Percentiles rank a stretch among this genome's conserved stretches.
Conservation (phyloP, 1,139 yeast species). For the Zygosaccharomyces pseudobailii region DNA sequence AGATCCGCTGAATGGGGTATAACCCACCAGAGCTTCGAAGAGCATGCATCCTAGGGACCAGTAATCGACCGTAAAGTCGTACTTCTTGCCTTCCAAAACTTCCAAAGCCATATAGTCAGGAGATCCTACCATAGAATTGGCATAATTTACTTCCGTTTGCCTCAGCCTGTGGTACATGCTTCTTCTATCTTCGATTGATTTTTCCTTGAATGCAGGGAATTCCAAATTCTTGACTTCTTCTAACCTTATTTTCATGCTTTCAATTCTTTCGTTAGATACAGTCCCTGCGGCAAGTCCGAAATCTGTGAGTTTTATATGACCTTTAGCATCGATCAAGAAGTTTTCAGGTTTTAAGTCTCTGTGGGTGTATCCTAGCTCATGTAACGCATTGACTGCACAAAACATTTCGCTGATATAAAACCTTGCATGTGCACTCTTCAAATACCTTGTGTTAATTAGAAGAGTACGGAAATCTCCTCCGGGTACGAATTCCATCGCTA, state of each 20-base stretch:
- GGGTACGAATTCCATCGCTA: conserved; percentile 99
- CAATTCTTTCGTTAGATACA: conserved; percentile 88
- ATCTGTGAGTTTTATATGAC: conserved; percentile 95
- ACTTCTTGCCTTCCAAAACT: conserved; percentile 88
- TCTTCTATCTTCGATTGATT: conserved; percentile 84
- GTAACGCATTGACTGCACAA: conserved; percentile 87
- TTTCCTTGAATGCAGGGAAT: conserved; percentile 57
- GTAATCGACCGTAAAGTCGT: conserved; percentile 94
- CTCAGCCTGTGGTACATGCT: conserved; percentile 74
- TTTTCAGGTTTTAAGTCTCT: conserved; percentile 97
- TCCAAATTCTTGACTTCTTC: conserved; percentile 72
- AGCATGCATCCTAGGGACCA: conserved; percentile 98
- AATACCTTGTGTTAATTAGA: conserved; percentile 84
- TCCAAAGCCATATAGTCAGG: conserved; percentile 99
- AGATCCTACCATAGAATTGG: conserved; percentile 94
- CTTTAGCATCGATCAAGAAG: conserved; percentile 87
- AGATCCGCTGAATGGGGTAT: conserved; percentile 95
- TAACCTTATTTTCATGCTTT: conserved; percentile 79
- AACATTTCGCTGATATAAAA: conserved; percentile 96
- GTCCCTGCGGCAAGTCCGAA: conserved; percentile 97
- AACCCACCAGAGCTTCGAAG: conserved; percentile 88
- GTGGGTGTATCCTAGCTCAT: conserved; percentile 92
- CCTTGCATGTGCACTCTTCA: conserved; percentile 92
- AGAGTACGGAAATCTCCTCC: conserved; percentile 98
- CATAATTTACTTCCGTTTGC: conserved; percentile 62